phyloP scores from a whole-genome alignment of 371 early-diverging fungal species.

The Mortierella sp. region DNA sequence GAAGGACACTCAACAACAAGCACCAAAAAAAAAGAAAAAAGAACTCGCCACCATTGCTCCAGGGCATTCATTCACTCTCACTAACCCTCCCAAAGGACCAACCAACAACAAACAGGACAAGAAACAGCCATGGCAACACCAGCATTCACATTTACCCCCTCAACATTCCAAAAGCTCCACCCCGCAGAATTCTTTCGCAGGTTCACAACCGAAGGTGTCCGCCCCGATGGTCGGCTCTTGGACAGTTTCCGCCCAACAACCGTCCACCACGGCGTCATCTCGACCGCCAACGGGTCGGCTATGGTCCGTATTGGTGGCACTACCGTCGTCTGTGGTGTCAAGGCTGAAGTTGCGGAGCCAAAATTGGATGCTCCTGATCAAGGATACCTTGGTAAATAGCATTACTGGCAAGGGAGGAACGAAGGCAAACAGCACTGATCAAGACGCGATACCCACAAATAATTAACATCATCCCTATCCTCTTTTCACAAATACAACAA shows the following conservation, averaged over 20 bases:
- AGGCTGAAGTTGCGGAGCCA: conserved; percentile 95
- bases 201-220: conserved; percentile 81
- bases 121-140: conserved; percentile 23
- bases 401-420: not conserved
- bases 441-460: not conserved
- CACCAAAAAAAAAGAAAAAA: not conserved
- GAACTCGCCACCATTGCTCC: conserved; percentile 4
- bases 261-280: conserved; percentile 76
- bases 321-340: conserved; percentile 92
- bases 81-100: not conserved
- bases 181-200: conserved; percentile 90
- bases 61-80: not conserved
- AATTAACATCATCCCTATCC: not conserved
- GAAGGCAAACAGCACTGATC: not conserved
- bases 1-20: not conserved
- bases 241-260: conserved; percentile 72
- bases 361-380: conserved; percentile 72
- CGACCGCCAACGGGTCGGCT: conserved; percentile 89
- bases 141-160: conserved; percentile 60
- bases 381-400: conserved; percentile 82
- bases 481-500: not conserved
- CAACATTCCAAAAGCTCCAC: conserved; percentile 80
- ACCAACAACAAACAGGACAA: not conserved
- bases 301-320: conserved; percentile 92
- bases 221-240: conserved; percentile 88